Base-by-base conservation (phyloP, 371 early-diverging fungal species). In the Coemansia sp. region DNA sequence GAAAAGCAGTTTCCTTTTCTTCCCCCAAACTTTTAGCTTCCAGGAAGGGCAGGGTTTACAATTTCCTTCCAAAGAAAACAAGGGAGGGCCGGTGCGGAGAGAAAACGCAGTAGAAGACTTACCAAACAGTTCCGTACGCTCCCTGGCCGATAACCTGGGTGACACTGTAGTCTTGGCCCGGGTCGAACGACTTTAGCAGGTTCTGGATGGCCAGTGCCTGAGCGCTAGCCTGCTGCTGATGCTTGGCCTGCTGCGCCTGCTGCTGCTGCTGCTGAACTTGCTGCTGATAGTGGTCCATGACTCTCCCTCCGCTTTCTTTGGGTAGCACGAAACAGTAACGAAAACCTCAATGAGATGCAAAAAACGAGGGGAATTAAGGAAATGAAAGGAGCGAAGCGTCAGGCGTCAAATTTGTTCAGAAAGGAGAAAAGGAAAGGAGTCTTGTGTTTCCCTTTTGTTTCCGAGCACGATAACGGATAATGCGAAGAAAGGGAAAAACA, bases 121-220 rank as follows among this genome's bases (percentile, higher is more conserved):
- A 78, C 78, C 76, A 75, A 35, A 79, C 79, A 16, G 76, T 78
- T 49, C 79, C 79, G 54, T 79, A 79, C 35, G 79, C 79, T 6
- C 79, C 79, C 65, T 75, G 77, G 9, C 79, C 79, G 45, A 79
- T 79, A 40, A 79, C 66, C 41, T 66, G 66, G 35, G 64, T 48
- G 35, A 77, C 59, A 35, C 70, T 60, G 60, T 79, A 79, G 63
- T 75, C 74, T 16, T 57, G 42, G 1, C 79, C 79, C 6, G 80
- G 68, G 57, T 78, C 64, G 63, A 79, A 79, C 45, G 66, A 61
- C 61, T 64, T 66, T 26, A 77, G 71, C 43, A 77, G 57, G 55
- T 78, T 69, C 62, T 77, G 78, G 31, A 78, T 61, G n/a, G 68
- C 78, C 38, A 68, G 68, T 2, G 67, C 66, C 30, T 72, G 72